Conservation (phyloP, 805 yeast genomes). For the Suhomyces sp. region DNA sequence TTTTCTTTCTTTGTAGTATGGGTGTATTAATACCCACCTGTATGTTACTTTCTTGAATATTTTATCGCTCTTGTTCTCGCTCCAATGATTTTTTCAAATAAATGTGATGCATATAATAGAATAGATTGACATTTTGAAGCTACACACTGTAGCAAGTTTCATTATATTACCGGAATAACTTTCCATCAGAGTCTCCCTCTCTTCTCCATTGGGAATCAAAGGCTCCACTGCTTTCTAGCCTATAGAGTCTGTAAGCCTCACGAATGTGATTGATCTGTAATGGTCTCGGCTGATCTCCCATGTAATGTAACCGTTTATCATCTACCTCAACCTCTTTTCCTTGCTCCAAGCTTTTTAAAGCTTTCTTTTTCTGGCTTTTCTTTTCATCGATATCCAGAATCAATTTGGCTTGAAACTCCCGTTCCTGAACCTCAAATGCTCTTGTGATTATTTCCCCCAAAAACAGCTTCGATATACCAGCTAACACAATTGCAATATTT, state of each 20-base stretch:
- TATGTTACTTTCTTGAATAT: background rate
- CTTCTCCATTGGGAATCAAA: conserved; percentile 65
- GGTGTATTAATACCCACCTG: background rate
- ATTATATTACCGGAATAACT: conserved; percentile 57
- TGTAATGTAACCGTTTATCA: conserved; percentile 21
- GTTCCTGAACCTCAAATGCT: conserved; percentile 69
- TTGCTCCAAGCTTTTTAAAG: conserved; percentile 37
- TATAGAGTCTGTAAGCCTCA: conserved; percentile 83
- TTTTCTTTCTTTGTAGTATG: background rate
- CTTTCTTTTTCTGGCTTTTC: conserved; percentile 34
- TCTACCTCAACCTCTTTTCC: conserved; percentile 34
- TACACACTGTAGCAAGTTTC: background rate
- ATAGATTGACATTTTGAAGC: background rate
- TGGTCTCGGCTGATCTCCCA: conserved; percentile 54
- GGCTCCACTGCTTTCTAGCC: conserved; percentile 61
- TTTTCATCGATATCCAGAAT: conserved; percentile 36
- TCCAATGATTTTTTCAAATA: background rate
- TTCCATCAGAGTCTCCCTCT: conserved; percentile 68
- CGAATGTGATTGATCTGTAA: conserved; percentile 79
- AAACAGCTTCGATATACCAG: conserved; percentile 84
- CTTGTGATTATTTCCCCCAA: conserved; percentile 86
- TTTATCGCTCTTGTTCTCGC: background rate
- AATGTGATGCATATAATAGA: background rate
- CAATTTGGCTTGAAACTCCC: conserved; percentile 45
- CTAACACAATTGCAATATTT: conserved; percentile 74